Evolutionary conservation across 1,284 basidiomycete species (phyloP), one percentile per base, ranked within the genome.

Genomic region (Austropuccinia psidii): DNA sequence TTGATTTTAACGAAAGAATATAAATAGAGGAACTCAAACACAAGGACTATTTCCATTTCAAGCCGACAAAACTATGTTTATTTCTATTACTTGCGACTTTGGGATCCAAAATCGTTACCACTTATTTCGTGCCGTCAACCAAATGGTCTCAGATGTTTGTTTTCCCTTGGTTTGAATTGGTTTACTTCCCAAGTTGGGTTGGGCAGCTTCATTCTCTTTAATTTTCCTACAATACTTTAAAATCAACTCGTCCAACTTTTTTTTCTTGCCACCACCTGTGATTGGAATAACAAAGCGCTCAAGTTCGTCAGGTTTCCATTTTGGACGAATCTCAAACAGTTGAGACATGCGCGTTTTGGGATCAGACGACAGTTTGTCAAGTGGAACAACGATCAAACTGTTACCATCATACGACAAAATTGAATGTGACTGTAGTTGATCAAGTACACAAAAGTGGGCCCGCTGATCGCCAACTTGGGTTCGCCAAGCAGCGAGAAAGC

Each of bases 141-240:
- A 70, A 35, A 70, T 43, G 9, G 55, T 57, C 31, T 70, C 67
- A 9, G 43, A 37, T 35, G 45, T 19, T 27, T 61, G n/a, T 19
- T n/a, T 4, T 47, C 43, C 43, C 33, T 47, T 1, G 37, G 21
- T 27, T 35, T 27, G 27, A 24, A 41, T 60, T 60, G 29, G 15
- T 13, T 27, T 29, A 41, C 29, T 4, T 64, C 17, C 11, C 43
- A 47, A 49, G 43, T n/a, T 29, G 60, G 27, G 31, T 29, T 24
- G 21, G 3, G 4, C 4, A 45, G 8, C 35, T 57, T 57, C 54
- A 29, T 54, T 45, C 47, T 72, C 69, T 62, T 61, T 72, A 37
- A 72, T 72, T 27, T 72, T 72, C 17, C 69, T n/a, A 39, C 69
- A 72, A 72, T 50, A 72, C 37, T 72, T 72, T n/a, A 72, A 50